Evolutionary conservation across 192 early-diverging fungal species (phyloP).

Genomic region (Backusella morwellensis): DNA sequence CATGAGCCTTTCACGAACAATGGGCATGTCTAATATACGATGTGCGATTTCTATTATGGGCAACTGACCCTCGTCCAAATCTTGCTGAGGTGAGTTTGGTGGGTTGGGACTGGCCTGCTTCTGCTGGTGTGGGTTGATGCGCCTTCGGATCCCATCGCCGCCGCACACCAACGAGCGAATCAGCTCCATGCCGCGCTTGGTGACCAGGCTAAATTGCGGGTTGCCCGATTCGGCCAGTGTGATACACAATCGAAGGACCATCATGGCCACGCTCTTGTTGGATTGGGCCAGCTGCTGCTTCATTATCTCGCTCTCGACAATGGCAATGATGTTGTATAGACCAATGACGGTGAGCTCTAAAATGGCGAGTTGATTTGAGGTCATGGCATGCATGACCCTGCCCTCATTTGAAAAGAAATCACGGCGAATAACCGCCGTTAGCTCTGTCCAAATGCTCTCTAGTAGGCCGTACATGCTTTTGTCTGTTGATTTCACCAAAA

Average conservation of each 20-base stretch:
- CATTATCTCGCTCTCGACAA: conserved; percentile 21
- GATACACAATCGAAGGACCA: conserved; percentile 33
- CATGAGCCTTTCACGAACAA: conserved; percentile 26
- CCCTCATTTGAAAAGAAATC: conserved; percentile 34
- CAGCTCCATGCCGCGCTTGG: conserved; percentile 30
- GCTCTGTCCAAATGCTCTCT: conserved; percentile 35
- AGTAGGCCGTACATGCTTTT: conserved; percentile 26
- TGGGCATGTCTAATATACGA: conserved; percentile 22
- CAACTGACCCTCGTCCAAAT: neutral
- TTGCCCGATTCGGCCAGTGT: conserved; percentile 33
- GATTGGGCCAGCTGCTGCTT: conserved; percentile 15
- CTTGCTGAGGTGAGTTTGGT: neutral
- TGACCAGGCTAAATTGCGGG: conserved; percentile 29
- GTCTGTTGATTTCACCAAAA: conserved; percentile 23
- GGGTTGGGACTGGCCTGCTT: neutral
- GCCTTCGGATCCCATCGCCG: conserved; percentile 26
- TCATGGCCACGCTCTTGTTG: conserved; percentile 29
- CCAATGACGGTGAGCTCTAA: conserved; percentile 54
- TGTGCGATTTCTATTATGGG: conserved; percentile 9
- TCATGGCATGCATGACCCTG: conserved; percentile 36
- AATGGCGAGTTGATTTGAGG: conserved; percentile 44
- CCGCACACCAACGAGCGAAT: conserved; percentile 28
- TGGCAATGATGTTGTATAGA: conserved; percentile 45
- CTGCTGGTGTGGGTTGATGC: neutral
- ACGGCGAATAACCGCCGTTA: conserved; percentile 29